phyloP scores from a whole-genome alignment of 768 basidiomycete species.

The Lactarius sp. region DNA sequence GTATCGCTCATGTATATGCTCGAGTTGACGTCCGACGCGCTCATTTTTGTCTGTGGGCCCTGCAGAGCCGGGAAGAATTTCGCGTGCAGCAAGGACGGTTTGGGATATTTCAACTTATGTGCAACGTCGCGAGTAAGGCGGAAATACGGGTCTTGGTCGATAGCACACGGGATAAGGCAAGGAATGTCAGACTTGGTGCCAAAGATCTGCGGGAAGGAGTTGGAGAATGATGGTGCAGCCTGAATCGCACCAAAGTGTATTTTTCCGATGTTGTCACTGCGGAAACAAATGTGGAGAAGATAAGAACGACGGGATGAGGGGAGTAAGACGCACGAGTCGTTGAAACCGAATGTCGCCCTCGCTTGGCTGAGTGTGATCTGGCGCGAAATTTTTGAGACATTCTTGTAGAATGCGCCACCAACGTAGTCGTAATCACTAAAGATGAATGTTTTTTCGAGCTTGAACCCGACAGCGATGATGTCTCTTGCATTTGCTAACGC shows the following conservation, averaged over 20 bases:
- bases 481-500: slow-evolving; percentile 86
- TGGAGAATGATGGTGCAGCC: slow-evolving; percentile 94
- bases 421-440: slow-evolving; percentile 90
- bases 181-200: slow-evolving; percentile 78
- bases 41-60: slow-evolving; percentile 99
- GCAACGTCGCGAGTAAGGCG: slow-evolving; percentile 96
- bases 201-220: slow-evolving; percentile 98
- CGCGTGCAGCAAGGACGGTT: slow-evolving; percentile 87
- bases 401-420: slow-evolving; percentile 90
- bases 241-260: slow-evolving; percentile 95
- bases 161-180: slow-evolving; percentile 94
- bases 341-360: slow-evolving; percentile 95
- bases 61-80: slow-evolving; percentile 99
- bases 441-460: slow-evolving; percentile 91
- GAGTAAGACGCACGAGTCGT: slow-evolving; percentile 69
- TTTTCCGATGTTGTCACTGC: slow-evolving; percentile 96
- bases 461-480: slow-evolving; percentile 95
- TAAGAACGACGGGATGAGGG: neutral
- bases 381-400: slow-evolving; percentile 87
- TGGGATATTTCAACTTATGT: slow-evolving; percentile 89
- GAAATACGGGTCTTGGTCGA: slow-evolving; percentile 98
- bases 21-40: slow-evolving; percentile 88
- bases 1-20: slow-evolving; percentile 97
- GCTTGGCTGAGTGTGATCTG: slow-evolving; percentile 92
- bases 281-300: neutral